phyloP scores from a whole-genome alignment of 1,284 basidiomycete genomes.

The Puccinia novopanici region DNA sequence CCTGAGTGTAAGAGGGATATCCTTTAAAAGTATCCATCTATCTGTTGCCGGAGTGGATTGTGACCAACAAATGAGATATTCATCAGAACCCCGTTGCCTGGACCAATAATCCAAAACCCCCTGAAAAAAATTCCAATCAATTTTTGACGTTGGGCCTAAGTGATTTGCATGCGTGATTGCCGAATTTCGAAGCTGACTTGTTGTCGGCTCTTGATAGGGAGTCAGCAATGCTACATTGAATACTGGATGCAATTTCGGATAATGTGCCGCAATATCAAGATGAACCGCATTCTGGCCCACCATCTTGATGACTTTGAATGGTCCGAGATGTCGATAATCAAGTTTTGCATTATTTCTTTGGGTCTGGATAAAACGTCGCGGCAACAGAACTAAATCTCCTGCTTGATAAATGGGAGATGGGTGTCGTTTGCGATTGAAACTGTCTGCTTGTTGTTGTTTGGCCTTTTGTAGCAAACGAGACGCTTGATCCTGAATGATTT shows the following conservation, averaged over 20 bases:
- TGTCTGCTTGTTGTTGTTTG: not conserved
- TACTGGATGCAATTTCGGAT: slow-evolving; percentile 26
- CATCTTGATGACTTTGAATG: not conserved
- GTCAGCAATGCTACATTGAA: slow-evolving; percentile 17
- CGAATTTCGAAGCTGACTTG: too few species aligned
- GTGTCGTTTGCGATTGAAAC: not conserved
- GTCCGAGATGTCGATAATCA: slow-evolving; percentile 17
- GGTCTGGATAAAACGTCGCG: not conserved
- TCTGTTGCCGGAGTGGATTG: too few species aligned
- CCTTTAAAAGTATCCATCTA: too few species aligned
- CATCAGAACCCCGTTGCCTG: too few species aligned
- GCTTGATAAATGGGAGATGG: not conserved
- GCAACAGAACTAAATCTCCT: slow-evolving; percentile 14
- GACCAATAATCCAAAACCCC: too few species aligned
- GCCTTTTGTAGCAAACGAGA: too few species aligned
- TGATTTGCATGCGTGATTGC: too few species aligned
- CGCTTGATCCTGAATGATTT: not conserved
- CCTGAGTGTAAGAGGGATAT: too few species aligned
- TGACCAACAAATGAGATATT: too few species aligned
- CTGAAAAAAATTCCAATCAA: too few species aligned
- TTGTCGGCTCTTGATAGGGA: too few species aligned
- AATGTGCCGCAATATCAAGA: not conserved
- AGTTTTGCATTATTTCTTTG: not conserved
- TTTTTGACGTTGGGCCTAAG: too few species aligned
- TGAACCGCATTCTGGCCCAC: slow-evolving; percentile 8